These are phyloP conservation scores for Exophiala viscosa DNA, from an alignment of 2,329 filamentous ascomycete genomes.

Conservation along the genomic window DNA sequence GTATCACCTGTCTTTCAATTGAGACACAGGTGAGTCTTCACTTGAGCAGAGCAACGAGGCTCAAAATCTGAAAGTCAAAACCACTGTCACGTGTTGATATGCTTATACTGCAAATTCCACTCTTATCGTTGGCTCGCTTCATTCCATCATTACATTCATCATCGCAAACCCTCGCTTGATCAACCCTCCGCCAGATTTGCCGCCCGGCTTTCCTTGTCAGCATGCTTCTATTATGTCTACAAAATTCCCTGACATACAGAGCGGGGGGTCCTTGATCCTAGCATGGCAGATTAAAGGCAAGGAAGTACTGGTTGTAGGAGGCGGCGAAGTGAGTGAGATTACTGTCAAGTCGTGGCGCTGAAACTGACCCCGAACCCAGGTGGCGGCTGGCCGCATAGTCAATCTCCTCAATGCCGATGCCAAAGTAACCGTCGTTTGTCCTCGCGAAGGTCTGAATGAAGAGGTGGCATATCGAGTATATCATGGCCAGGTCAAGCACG, in stretches of 20 bases:
- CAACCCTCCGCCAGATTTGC: constrained; percentile 10
- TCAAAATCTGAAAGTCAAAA: no score
- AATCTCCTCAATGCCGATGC: constrained; percentile 95
- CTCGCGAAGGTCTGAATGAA: constrained; percentile 72
- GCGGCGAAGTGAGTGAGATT: constrained; percentile 72
- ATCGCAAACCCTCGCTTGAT: constrained; percentile 23
- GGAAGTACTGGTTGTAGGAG: constrained; percentile 85
- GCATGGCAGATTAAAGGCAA: constrained; percentile 94
- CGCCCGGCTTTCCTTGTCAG: constrained; percentile 15
- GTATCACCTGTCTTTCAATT: no score
- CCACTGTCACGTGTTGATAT: no score
- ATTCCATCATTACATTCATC: constrained; percentile 9
- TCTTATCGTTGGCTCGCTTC: no score
- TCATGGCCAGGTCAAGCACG: constrained; percentile 69
- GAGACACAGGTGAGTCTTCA: no score
- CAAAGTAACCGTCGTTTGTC: constrained; percentile 79
- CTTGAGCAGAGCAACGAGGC: no score
- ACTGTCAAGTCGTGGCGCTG: not conserved
- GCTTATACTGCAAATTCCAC: no score
- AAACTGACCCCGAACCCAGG: constrained; percentile 52
- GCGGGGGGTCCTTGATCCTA: constrained; percentile 86
- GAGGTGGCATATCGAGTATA: constrained; percentile 82
- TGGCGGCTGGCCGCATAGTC: constrained; percentile 89
- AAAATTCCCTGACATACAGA: constrained; percentile 74
- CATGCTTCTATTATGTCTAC: constrained; percentile 41